Percentiles rank a stretch among this genome's conserved stretches.
phyloP scores from a whole-genome alignment of 495 filamentous ascomycete species.

The Copromyces sp. region DNA sequence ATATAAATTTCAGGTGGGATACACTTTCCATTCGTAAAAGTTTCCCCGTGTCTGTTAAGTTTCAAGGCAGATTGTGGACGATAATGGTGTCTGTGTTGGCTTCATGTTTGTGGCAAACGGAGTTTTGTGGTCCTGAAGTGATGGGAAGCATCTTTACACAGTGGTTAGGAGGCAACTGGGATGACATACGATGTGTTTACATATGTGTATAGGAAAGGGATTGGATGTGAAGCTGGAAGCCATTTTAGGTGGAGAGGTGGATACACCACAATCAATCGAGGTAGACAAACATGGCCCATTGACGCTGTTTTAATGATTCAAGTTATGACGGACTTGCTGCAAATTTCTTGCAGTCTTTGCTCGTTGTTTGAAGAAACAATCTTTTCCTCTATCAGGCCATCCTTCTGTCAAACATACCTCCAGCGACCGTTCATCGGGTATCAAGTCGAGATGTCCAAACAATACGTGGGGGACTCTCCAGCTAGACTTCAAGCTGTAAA shows the following conservation, averaged over 20 bases:
- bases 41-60: background rate
- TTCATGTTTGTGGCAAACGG: background rate
- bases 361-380: background rate
- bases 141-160: background rate
- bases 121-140: background rate
- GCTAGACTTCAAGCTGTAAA: background rate
- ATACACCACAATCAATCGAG: too few relatives aligned
- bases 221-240: too few relatives aligned
- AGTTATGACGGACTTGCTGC: background rate
- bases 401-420: background rate
- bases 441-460: background rate
- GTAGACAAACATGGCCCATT: background rate
- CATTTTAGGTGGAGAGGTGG: too few relatives aligned
- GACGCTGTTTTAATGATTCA: background rate
- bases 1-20: too few relatives aligned
- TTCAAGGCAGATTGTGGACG: background rate
- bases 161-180: too few relatives aligned
- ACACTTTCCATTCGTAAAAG: too few relatives aligned
- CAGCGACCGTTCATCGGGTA: background rate
- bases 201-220: too few relatives aligned
- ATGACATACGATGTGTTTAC: too few relatives aligned
- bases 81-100: background rate
- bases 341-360: background rate
- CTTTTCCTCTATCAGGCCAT: background rate
- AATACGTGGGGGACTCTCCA: background rate